phyloP scores from a whole-genome alignment of 208 protist species.

The Spongospora subterranea region DNA sequence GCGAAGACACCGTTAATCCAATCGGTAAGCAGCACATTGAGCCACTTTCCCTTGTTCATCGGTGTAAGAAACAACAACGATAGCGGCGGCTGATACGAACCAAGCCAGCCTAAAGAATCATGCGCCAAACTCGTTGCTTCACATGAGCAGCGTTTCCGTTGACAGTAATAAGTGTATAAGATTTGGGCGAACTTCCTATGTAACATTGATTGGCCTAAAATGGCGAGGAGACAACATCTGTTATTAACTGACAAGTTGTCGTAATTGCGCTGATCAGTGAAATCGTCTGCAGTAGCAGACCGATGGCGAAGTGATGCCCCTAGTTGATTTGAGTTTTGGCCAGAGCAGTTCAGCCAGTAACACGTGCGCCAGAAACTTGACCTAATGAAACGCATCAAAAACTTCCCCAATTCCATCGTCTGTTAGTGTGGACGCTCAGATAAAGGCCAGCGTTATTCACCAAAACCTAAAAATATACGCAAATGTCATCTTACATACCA shows the following conservation, averaged over 20 bases:
- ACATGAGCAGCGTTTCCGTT: not conserved
- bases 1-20: too few species aligned
- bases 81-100: too few species aligned
- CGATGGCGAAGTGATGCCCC: not conserved
- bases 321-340: not conserved
- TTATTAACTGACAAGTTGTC: too few species aligned
- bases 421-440: too few species aligned
- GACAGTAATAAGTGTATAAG: not conserved
- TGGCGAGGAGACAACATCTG: not conserved
- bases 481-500: too few species aligned
- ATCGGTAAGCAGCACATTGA: too few species aligned
- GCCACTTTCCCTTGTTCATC: too few species aligned
- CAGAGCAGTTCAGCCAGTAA: not conserved
- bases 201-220: not conserved
- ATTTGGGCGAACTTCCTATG: not conserved
- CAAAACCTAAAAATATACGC: not conserved
- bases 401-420: too few species aligned
- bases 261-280: not conserved
- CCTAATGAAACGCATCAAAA: not conserved
- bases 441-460: not conserved
- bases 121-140: too few species aligned
- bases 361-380: constrained; percentile 1
- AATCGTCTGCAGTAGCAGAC: not conserved
- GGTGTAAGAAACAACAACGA: too few species aligned
- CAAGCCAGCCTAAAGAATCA: too few species aligned